phyloP scores from a whole-genome alignment of 2,329 filamentous ascomycete species.

The Dactylellina parvicollis region DNA sequence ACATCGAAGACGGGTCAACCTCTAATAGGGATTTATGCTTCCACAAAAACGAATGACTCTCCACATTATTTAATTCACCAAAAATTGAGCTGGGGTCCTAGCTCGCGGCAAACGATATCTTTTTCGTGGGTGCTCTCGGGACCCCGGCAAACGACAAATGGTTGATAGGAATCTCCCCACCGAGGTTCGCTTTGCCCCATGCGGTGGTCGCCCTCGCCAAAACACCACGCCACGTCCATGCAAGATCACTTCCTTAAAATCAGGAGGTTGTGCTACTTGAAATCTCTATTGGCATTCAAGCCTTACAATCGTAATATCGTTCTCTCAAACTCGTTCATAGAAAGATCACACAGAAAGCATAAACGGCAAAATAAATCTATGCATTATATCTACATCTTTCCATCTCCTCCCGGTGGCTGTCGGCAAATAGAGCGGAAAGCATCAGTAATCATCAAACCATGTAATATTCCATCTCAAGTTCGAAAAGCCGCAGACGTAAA shows the following conservation, averaged over 20 bases:
- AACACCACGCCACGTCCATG: constrained; percentile 12
- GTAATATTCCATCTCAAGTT: not conserved
- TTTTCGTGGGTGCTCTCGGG: constrained; percentile 1
- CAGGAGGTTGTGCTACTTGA: no score
- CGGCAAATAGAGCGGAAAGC: not conserved
- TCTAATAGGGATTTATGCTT: no score
- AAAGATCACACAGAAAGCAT: not conserved
- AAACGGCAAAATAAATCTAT: not conserved
- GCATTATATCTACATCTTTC: not conserved
- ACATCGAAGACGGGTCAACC: no score
- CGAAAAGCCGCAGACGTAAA: not conserved
- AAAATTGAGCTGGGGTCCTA: not conserved
- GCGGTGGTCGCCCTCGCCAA: constrained; percentile 16
- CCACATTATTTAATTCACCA: not conserved
- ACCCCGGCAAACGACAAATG: constrained; percentile 26
- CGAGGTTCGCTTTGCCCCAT: constrained; percentile 34
- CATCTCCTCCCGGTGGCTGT: not conserved
- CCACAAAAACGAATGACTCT: not conserved
- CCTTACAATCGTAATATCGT: no score
- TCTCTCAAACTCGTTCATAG: not conserved
- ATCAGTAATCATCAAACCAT: not conserved
- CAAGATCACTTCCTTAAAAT: no score
- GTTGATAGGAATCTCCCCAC: constrained; percentile 8
- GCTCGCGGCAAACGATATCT: not conserved
- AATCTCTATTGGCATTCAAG: no score